These are phyloP conservation scores for Podaxis sp. DNA, from an alignment of 768 basidiomycete species.

Conservation along the genomic window DNA sequence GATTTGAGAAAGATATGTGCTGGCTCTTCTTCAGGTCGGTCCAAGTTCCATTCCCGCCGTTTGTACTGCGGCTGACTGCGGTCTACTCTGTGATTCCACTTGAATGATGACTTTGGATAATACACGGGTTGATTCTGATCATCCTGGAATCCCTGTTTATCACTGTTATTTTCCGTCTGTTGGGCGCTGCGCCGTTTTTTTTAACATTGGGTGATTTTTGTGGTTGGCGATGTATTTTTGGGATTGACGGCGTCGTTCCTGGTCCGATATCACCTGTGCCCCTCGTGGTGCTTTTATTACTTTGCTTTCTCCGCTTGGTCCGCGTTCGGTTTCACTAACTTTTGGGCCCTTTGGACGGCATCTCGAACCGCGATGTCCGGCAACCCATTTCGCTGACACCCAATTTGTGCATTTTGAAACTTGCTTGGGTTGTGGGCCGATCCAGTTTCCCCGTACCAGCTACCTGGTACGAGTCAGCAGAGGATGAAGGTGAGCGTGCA, in stretches of 20 bases:
- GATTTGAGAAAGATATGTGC: conserved; percentile 76
- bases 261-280: neutral
- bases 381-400: neutral
- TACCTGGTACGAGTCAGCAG: conserved; percentile 14
- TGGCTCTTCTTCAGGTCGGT: conserved; percentile 69
- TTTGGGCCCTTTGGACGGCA: neutral
- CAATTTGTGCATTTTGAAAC: neutral
- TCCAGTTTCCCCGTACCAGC: conserved; percentile 4
- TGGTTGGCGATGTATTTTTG: neutral
- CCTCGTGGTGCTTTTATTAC: neutral
- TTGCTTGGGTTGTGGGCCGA: neutral
- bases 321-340: neutral
- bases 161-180: neutral
- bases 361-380: neutral
- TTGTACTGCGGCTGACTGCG: neutral
- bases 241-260: neutral
- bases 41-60: neutral
- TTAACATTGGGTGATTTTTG: neutral
- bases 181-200: neutral
- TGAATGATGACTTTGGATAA: neutral
- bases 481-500: conserved; percentile 77
- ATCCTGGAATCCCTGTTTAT: neutral
- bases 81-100: neutral
- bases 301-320: neutral
- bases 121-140: neutral